Percentiles rank a stretch among this genome's conserved stretches.
These are phyloP conservation scores for Ramalina peruviana DNA, from an alignment of 495 filamentous ascomycete genomes.

Conservation along the genomic window DNA sequence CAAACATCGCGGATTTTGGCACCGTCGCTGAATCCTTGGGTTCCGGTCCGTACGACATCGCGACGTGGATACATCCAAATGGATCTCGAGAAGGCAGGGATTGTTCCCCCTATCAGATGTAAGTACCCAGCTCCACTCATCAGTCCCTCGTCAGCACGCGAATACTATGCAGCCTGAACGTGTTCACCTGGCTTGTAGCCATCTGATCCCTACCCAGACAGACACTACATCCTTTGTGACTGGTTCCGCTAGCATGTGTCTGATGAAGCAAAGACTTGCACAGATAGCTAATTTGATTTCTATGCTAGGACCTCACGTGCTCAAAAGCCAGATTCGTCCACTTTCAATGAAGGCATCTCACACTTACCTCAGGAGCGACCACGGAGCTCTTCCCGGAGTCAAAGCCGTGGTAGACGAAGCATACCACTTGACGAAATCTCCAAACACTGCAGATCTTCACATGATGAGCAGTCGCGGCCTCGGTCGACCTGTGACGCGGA, in stretches of 20 bases:
- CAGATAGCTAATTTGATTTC: no score
- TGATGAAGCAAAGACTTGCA: no score
- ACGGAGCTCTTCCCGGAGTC: conserved; percentile 21
- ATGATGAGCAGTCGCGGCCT: neutral
- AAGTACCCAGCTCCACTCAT: no score
- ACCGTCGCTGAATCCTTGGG: conserved; percentile 25
- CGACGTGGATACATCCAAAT: conserved; percentile 12
- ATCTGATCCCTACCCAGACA: no score
- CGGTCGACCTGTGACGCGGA: neutral
- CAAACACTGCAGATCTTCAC: no score
- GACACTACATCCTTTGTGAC: no score
- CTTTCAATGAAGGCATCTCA: no score
- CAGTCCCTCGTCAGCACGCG: no score
- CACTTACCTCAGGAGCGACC: conserved; percentile 12
- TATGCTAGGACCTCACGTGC: neutral
- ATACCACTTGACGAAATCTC: neutral
- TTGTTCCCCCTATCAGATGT: conserved; percentile 23
- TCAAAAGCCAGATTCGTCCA: conserved; percentile 1
- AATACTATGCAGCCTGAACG: no score
- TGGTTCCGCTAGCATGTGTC: no score
- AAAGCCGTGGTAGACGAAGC: conserved; percentile 3
- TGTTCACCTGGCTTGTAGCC: no score
- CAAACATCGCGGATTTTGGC: conserved; percentile 22
- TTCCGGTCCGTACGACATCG: conserved; percentile 28
- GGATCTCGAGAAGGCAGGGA: neutral